These are phyloP conservation scores for Paramecium biaurelia DNA, from an alignment of 73 alveolate species.

Conservation along the genomic window DNA sequence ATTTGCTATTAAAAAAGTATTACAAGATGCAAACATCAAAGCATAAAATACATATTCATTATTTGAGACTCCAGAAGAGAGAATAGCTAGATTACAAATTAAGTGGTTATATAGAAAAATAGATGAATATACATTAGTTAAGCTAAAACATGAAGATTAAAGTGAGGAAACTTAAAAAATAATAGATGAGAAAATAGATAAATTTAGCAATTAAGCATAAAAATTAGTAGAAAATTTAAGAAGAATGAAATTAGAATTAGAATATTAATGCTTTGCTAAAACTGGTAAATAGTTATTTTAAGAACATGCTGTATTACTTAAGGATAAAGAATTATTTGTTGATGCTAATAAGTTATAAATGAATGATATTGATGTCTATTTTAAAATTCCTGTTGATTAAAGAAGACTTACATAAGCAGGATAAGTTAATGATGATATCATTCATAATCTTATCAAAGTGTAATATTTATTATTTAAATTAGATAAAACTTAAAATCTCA, in stretches of 20 bases:
- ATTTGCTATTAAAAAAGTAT: not conserved
- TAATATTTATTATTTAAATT: not conserved
- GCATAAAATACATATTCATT: not conserved
- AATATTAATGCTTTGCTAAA: not conserved
- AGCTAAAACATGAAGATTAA: not conserved
- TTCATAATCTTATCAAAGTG: slow-evolving; percentile 34
- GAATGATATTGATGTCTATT: not conserved
- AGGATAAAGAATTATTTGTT: not conserved
- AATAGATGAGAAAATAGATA: not conserved
- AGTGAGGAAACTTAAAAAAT: not conserved
- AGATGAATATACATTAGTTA: not conserved
- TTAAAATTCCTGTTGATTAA: not conserved
- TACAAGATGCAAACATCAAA: slow-evolving; percentile 1
- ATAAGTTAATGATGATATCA: slow-evolving; percentile 33
- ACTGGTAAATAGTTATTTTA: not conserved
- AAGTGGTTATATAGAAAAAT: slow-evolving; percentile 31
- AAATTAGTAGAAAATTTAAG: not conserved
- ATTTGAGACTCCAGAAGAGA: slow-evolving; percentile 8
- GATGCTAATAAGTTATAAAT: not conserved
- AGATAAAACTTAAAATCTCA: slow-evolving; percentile 17
- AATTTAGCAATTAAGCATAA: not conserved
- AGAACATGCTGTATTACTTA: not conserved
- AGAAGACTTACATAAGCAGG: slow-evolving; percentile 29
- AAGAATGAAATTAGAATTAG: not conserved
- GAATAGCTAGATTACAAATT: not conserved